Evolutionary conservation across 192 early-diverging fungal genomes (phyloP).

Genomic region (Linnemannia hyalina): DNA sequence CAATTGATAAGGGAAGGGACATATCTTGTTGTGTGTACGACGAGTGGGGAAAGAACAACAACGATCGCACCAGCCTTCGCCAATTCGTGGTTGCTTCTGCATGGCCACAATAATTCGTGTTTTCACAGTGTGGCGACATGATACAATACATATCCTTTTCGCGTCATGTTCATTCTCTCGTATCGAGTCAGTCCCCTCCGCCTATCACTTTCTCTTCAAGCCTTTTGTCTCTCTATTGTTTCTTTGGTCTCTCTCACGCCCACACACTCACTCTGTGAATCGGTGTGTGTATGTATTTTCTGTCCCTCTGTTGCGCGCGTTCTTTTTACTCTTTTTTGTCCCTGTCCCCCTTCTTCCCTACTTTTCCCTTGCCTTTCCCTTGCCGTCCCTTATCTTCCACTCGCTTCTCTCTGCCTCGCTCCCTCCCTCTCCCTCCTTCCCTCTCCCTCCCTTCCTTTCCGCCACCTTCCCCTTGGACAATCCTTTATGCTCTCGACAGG

Average conservation of each 20-base stretch:
- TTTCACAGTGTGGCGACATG: neutral
- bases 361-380: neutral
- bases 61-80: neutral
- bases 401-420: neutral
- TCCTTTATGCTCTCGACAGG: conserved; percentile 8
- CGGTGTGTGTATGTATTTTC: neutral
- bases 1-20: too few species aligned
- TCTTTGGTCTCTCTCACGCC: neutral
- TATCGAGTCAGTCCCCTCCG: neutral
- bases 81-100: neutral
- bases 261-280: neutral
- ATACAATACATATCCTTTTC: neutral
- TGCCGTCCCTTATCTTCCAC: neutral
- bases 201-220: too few species aligned
- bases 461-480: neutral
- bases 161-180: neutral
- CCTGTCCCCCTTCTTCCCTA: neutral
- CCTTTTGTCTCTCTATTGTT: neutral
- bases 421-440: neutral
- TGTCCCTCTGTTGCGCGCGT: neutral
- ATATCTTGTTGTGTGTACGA: neutral
- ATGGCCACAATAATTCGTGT: neutral
- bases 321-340: neutral
- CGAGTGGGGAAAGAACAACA: neutral
- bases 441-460: neutral